Base-by-base conservation (phyloP, 2,329 filamentous ascomycete genomes). In the Rhexocercosporidium sp. region DNA sequence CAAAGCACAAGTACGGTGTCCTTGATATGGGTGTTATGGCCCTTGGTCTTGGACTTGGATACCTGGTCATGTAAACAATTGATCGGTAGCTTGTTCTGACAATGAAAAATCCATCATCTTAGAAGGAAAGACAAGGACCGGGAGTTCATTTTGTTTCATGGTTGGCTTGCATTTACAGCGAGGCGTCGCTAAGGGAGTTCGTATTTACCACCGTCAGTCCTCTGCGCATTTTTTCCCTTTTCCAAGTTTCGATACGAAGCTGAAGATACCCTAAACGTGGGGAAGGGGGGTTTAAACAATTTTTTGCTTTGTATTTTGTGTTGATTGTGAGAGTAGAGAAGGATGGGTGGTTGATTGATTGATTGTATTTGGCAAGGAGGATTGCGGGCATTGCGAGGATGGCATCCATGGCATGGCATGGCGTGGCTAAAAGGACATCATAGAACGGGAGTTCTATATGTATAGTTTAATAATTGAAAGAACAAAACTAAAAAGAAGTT, bases 1-100 rank as follows among this genome's bases (percentile, higher is more conserved):
- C 74, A 44, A 71, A 72, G 41, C 68, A 71, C 65, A 69, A 71
- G 54, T 75, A 75, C 57, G 75, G 75, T 6, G 34, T 65, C 25
- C 31, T 77, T 11, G 75, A 77, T 56, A 16, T 73, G 11, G 68
- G 62, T 1, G 74, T 78, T 14, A 74, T 76, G 60, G 73, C 53
- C 7, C 57, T 78, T 16, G 76, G 76, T 60, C 73, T 77, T 16
- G 75, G 72, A 25, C 67, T 77, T 18, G 75, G 75, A 34, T 77
- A 75, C 67, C 66, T 77, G n/a, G 71, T 77, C 66, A 76, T 77
- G 75, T 77, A 74, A 75, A 29, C 14, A 37, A 62, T 20, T 22
- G 20, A 16, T 31, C 44, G 39, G 41, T n/a, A 27, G 27, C 34
- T 59, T 44, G 20, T 60, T 60, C 39, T 46, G 57, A 25, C 57